A percentile compares a stretch with the other conserved stretches of the same genome.
Conservation (phyloP, 108 stramenopile genomes). For the Nannochloropsis gaditana region DNA sequence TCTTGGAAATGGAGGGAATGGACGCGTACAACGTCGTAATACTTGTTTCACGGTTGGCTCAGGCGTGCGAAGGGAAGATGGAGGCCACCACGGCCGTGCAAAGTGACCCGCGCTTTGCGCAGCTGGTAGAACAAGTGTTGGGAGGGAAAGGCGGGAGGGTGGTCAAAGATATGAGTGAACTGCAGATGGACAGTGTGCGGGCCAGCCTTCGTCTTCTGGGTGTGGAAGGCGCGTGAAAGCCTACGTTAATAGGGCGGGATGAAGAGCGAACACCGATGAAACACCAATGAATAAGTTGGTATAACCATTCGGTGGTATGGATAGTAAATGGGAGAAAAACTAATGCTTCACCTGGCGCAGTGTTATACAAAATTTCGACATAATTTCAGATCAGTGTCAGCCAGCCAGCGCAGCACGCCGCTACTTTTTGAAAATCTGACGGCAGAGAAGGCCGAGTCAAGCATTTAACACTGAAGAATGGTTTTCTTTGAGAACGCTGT, state of each 20-base stretch:
- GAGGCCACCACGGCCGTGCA: not conserved
- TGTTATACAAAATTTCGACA: too few species aligned
- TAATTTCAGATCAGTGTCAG: too few species aligned
- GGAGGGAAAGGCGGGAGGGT: not conserved
- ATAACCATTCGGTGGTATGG: not conserved
- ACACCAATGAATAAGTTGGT: too few species aligned
- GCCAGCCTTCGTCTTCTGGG: not conserved
- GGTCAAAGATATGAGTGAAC: not conserved
- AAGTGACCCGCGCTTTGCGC: not conserved
- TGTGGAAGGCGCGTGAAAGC: not conserved
- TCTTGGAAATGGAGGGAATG: not conserved
- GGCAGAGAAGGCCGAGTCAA: too few species aligned
- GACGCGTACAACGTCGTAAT: not conserved
- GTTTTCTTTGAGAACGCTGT: too few species aligned
- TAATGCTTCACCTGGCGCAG: too few species aligned
- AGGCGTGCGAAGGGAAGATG: not conserved
- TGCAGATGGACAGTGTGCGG: not conserved
- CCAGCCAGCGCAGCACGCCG: too few species aligned
- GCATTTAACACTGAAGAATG: too few species aligned
- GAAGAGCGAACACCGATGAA: too few species aligned
- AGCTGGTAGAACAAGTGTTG: not conserved
- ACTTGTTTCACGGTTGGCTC: conserved; percentile 4
- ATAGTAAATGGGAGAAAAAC: not conserved
- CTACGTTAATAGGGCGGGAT: too few species aligned
- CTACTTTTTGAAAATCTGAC: too few species aligned